Conservation (phyloP, 2,329 filamentous ascomycete genomes). For the Exophiala xenobiotica region DNA sequence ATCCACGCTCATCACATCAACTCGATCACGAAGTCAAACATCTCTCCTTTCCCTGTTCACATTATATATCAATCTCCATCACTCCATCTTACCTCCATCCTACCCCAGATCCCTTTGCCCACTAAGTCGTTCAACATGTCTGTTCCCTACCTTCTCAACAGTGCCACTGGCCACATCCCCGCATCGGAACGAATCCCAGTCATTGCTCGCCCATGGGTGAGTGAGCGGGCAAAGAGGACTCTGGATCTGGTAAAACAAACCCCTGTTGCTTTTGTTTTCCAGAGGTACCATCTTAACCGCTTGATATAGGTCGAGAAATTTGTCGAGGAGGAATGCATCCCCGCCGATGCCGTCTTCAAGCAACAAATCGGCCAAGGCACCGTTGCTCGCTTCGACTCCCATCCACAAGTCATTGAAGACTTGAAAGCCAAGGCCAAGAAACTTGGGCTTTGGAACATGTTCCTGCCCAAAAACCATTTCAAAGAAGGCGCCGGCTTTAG, state of each 20-base stretch:
- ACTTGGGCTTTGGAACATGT: conserved; percentile 97
- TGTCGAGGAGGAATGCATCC: conserved; percentile 92
- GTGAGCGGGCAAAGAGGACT: conserved; percentile 78
- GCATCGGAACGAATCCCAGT: conserved; percentile 55
- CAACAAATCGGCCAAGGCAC: conserved; percentile 71
- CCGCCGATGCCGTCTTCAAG: conserved; percentile 75
- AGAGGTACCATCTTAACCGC: conserved; percentile 3
- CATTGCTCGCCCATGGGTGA: conserved; percentile 66
- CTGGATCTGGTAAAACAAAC: conserved; percentile 63
- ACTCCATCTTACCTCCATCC: background rate
- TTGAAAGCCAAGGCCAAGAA: conserved; percentile 80
- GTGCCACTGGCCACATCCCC: conserved; percentile 43
- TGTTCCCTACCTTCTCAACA: conserved; percentile 31
- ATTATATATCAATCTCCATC: background rate
- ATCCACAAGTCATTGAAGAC: conserved; percentile 81
- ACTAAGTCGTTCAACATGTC: conserved; percentile 24
- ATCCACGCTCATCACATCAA: background rate
- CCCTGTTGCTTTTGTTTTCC: background rate
- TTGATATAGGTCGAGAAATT: conserved; percentile 77
- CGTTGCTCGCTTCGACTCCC: conserved; percentile 69
- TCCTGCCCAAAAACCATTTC: conserved; percentile 92
- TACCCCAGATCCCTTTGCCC: background rate
- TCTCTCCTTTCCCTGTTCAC: background rate
- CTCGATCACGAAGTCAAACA: conserved; percentile 3
- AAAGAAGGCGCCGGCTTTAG: conserved; percentile 81